Evolutionary conservation across 192 early-diverging fungal species (phyloP).

Genomic region (Backusella mclennaniae): DNA sequence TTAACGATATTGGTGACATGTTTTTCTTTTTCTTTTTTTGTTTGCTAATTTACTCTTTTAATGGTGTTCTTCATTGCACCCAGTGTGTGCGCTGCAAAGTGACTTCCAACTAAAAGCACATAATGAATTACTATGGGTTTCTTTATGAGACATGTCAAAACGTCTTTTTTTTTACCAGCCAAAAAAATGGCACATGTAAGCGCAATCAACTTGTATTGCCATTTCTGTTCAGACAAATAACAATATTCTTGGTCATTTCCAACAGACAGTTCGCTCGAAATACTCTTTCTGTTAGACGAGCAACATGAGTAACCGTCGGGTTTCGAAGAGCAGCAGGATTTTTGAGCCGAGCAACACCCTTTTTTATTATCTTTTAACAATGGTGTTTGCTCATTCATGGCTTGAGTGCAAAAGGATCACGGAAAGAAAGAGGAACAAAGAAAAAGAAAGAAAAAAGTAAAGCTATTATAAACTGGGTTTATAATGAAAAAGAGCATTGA

Average conservation of each 20-base stretch:
- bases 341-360: background rate
- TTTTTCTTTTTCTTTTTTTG: background rate
- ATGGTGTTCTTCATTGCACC: slow-evolving; percentile 73
- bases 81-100: slow-evolving; percentile 73
- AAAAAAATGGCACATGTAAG: slow-evolving; percentile 58
- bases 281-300: background rate
- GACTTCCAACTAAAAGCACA: slow-evolving; percentile 56
- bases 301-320: slow-evolving; percentile 6
- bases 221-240: slow-evolving; percentile 30
- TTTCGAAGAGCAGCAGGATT: slow-evolving; percentile 6
- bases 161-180: slow-evolving; percentile 45
- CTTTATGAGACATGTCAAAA: background rate
- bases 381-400: slow-evolving; percentile 12
- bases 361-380: background rate
- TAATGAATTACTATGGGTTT: background rate
- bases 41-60: slow-evolving; percentile 59
- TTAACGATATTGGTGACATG: background rate
- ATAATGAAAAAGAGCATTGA: background rate
- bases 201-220: slow-evolving; percentile 56
- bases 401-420: background rate
- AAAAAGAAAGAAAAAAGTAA: background rate
- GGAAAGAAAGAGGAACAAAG: background rate
- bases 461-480: background rate
- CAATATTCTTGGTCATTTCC: slow-evolving; percentile 13
- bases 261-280: background rate